phyloP scores from a whole-genome alignment of 139 green algal species.

The Trebouxia sp. region DNA sequence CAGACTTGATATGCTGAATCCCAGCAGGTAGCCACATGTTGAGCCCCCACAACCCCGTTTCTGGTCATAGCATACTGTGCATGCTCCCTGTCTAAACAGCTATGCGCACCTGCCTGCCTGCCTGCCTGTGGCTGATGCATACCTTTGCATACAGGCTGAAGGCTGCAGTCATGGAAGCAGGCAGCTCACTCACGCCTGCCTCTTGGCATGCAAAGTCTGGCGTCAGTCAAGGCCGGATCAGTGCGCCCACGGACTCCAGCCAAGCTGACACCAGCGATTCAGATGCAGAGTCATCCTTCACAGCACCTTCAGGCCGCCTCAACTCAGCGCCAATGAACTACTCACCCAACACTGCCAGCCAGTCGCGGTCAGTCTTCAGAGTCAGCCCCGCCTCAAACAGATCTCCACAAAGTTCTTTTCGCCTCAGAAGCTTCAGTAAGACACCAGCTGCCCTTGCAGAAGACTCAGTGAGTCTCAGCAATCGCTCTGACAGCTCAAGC shows the following conservation, averaged over 20 bases:
- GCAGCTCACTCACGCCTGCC: neutral
- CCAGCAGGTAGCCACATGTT: slow-evolving; percentile 11
- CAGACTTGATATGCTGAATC: slow-evolving; percentile 5
- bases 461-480: slow-evolving; percentile 4
- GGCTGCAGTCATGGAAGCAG: slow-evolving; percentile 24
- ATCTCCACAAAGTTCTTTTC: neutral
- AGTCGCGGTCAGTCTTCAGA: neutral
- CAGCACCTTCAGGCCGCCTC: neutral
- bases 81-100: too few relatives aligned
- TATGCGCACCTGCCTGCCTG: neutral
- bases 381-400: neutral
- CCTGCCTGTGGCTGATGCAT: neutral
- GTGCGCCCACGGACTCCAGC: neutral
- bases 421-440: neutral
- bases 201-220: slow-evolving; percentile 22
- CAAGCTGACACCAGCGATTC: neutral
- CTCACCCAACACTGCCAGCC: neutral
- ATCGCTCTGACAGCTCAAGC: slow-evolving; percentile 12
- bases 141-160: neutral
- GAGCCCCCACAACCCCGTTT: too few relatives aligned
- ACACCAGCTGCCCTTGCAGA: neutral
- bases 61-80: too few relatives aligned
- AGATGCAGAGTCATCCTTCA: slow-evolving; percentile 17
- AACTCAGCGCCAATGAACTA: neutral
- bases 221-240: neutral